Percentiles rank a stretch among this genome's conserved stretches.
Evolutionary conservation across 1,139 yeast genomes (phyloP).

Genomic region (Arxiozyma slooffiae): DNA sequence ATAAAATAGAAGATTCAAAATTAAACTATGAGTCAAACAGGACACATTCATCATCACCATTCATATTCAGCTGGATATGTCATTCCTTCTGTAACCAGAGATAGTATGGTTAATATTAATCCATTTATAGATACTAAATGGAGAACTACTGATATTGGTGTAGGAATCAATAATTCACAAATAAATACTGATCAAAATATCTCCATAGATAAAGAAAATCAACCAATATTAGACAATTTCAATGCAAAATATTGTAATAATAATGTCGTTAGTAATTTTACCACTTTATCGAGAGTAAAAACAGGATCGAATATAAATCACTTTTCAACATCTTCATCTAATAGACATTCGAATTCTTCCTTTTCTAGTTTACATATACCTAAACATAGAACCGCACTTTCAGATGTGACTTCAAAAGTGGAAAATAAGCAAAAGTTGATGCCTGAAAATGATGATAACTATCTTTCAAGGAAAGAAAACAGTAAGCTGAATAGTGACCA

Average conservation of each 20-base stretch:
- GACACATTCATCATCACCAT: neutral
- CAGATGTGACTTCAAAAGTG: slow-evolving; percentile 27
- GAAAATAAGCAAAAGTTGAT: slow-evolving; percentile 9
- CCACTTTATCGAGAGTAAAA: neutral
- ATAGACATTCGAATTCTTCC: slow-evolving; percentile 1
- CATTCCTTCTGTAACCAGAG: neutral
- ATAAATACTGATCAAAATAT: neutral
- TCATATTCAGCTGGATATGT: neutral
- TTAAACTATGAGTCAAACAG: neutral
- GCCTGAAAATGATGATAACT: neutral
- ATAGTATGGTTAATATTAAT: neutral
- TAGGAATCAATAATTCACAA: neutral
- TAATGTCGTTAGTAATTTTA: neutral
- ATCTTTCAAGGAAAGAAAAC: neutral
- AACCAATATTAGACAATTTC: slow-evolving; percentile 2
- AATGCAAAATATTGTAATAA: neutral
- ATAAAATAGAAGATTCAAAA: no score
- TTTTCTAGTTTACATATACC: slow-evolving; percentile 1
- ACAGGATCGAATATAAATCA: neutral
- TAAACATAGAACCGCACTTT: slow-evolving; percentile 20
- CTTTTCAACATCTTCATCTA: neutral
- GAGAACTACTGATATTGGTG: neutral
- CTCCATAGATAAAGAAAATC: slow-evolving; percentile 9
- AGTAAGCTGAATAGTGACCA: neutral
- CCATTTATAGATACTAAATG: neutral